Percentiles rank a stretch among this genome's conserved stretches.
These are phyloP conservation scores for Sporothrix variecibatus DNA, from an alignment of 2,329 filamentous ascomycete species.

Conservation along the genomic window DNA sequence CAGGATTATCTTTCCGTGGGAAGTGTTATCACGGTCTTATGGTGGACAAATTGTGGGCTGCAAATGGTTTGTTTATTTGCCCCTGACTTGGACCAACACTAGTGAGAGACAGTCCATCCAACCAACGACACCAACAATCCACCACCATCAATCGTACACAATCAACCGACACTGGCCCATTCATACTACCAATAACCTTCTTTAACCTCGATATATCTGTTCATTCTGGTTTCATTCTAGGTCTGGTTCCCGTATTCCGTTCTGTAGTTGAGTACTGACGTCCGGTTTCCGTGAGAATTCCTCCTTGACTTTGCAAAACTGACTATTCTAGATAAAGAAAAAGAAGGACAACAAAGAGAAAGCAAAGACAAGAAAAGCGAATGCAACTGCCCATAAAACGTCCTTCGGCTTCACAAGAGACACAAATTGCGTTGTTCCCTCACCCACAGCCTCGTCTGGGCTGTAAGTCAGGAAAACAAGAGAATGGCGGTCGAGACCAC, in stretches of 20 bases:
- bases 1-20: neutral
- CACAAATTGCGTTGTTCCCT: neutral
- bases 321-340: neutral
- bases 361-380: neutral
- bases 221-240: no score
- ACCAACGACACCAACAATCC: neutral
- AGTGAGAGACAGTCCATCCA: neutral
- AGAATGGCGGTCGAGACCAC: neutral
- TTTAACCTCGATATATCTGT: neutral
- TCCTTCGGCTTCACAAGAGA: neutral
- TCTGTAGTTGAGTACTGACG: neutral
- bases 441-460: neutral
- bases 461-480: neutral
- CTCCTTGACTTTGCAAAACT: neutral
- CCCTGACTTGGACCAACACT: neutral
- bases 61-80: constrained; percentile 13
- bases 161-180: neutral
- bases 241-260: no score
- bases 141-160: no score
- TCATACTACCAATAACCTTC: neutral
- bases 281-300: neutral
- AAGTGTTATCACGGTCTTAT: neutral
- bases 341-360: no score
- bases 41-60: no score
- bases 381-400: neutral